A percentile compares a stretch with the other conserved stretches of the same genome.
Evolutionary conservation across 2,329 filamentous ascomycete species (phyloP).

Genomic region (Paecilomyces dactylethromorphus): DNA sequence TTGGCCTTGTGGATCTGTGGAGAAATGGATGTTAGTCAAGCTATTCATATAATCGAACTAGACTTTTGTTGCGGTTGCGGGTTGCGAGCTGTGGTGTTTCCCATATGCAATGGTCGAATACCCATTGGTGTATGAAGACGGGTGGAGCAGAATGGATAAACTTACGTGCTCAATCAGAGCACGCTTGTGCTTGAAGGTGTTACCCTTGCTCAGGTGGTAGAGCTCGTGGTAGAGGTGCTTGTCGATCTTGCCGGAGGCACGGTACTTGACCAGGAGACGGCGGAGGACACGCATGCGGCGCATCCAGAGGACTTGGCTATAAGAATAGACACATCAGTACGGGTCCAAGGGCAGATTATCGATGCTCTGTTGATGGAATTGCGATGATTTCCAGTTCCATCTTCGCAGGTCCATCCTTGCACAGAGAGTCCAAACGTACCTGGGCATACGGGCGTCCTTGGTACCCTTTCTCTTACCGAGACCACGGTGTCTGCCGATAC

Average conservation of each 20-base stretch:
- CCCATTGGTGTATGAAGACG: background rate
- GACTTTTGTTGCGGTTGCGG: background rate
- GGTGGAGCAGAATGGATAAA: constrained; percentile 12
- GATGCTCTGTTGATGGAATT: background rate
- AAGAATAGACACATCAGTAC: constrained; percentile 15
- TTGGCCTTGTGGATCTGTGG: constrained; percentile 98
- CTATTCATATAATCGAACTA: background rate
- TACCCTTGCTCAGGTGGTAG: constrained; percentile 99
- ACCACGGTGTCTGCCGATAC: constrained; percentile 95
- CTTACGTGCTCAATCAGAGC: constrained; percentile 99
- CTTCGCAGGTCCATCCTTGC: background rate
- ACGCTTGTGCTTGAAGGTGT: constrained; percentile 99
- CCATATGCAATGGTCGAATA: background rate
- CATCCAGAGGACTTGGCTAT: constrained; percentile 97
- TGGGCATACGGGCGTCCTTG: constrained; percentile 97
- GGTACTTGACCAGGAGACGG: constrained; percentile 99
- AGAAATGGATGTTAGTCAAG: background rate
- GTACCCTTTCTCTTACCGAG: constrained; percentile 99
- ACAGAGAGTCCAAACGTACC: constrained; percentile 51
- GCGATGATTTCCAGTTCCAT: background rate
- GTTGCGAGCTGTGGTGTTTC: background rate
- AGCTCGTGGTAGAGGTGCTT: constrained; percentile 99
- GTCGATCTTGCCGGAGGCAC: constrained; percentile 99
- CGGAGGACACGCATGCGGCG: constrained; percentile 98
- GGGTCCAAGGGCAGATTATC: constrained; percentile 6